phyloP scores from a whole-genome alignment of 129 eudicot genomes.

The Tanacetum coccineum region DNA sequence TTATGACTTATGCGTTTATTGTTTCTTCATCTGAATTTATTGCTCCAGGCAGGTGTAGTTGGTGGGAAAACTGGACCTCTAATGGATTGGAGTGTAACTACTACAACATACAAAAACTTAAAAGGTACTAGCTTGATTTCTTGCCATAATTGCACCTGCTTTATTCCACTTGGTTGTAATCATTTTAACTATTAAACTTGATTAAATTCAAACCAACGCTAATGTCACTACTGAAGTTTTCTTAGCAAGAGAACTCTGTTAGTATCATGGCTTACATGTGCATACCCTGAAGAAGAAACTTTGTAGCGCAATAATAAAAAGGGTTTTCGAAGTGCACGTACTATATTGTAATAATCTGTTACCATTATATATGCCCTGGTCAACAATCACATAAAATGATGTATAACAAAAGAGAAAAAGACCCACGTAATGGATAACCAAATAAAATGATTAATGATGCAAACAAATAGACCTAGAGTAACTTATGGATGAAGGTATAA shows the following conservation, averaged over 20 bases:
- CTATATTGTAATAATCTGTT: no score
- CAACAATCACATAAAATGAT: background rate
- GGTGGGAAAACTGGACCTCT: conserved; percentile 43
- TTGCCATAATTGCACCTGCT: conserved; percentile 9
- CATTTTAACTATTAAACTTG: background rate
- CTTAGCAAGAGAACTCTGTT: background rate
- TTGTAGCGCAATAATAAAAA: no score
- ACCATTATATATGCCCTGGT: no score
- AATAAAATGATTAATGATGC: background rate
- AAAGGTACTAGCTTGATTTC: conserved; percentile 50
- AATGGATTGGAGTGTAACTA: conserved; percentile 78
- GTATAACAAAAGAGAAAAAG: background rate
- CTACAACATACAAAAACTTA: conserved; percentile 40
- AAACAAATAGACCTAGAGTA: background rate
- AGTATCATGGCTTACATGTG: background rate
- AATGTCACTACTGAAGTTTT: background rate
- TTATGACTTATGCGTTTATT: no score
- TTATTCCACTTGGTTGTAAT: background rate
- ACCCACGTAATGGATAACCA: background rate
- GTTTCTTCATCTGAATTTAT: conserved; percentile 20
- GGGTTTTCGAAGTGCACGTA: no score
- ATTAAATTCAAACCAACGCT: conserved; percentile 6
- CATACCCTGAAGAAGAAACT: background rate
- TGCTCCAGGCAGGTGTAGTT: conserved; percentile 42
- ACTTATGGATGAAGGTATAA: conserved; percentile 11